Evolutionary conservation across 208 protist genomes (phyloP).

Genomic region (Crithidia expoeki): DNA sequence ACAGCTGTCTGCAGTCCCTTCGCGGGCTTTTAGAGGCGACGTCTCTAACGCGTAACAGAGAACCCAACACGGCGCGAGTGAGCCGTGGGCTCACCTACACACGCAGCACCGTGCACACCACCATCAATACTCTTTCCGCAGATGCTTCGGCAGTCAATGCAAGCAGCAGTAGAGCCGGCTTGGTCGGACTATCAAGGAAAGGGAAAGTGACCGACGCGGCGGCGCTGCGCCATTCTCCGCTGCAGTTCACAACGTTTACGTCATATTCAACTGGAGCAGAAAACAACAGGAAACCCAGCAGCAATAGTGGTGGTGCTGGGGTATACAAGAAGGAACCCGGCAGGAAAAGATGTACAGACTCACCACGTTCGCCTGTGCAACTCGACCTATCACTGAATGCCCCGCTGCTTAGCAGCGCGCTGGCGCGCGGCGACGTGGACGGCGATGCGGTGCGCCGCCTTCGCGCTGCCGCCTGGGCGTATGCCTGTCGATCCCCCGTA

Average conservation of each 20-base stretch:
- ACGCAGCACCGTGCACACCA: constrained; percentile 7
- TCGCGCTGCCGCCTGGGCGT: constrained; percentile 12
- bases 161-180: neutral
- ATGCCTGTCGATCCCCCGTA: constrained; percentile 4
- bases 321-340: too few species aligned
- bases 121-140: neutral
- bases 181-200: neutral
- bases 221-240: constrained; percentile 8
- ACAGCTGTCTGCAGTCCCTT: constrained; percentile 25
- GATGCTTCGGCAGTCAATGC: too few species aligned
- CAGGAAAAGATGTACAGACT: too few species aligned
- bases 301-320: too few species aligned
- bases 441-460: constrained; percentile 11
- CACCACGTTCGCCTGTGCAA: neutral
- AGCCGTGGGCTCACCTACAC: constrained; percentile 10
- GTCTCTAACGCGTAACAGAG: neutral
- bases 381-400: neutral
- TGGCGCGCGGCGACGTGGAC: constrained; percentile 21
- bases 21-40: neutral
- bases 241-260: neutral
- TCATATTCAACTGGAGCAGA: too few species aligned
- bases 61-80: neutral
- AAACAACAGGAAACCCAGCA: too few species aligned
- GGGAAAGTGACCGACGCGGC: neutral
- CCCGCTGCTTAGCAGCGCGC: constrained; percentile 13